Evolutionary conservation across 139 green algal genomes (phyloP).

Genomic region (Ostreobium quekettii): DNA sequence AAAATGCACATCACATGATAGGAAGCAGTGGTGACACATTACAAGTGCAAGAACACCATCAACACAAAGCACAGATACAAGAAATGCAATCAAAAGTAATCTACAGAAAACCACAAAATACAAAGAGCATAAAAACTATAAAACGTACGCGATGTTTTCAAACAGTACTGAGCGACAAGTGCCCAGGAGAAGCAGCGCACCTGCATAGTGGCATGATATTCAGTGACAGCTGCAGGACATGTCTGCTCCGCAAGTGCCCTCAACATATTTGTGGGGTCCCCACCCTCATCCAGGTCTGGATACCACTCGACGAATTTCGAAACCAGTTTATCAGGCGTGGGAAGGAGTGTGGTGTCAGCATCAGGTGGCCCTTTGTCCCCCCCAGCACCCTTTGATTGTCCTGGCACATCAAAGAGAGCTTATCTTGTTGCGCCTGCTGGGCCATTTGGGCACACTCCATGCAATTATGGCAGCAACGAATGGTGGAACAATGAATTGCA

Average conservation of each 20-base stretch:
- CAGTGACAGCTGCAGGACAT: background rate
- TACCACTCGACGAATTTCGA: background rate
- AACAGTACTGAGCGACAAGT: background rate
- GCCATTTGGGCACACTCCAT: too few species aligned
- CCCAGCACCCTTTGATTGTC: too few species aligned
- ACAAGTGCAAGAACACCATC: too few species aligned
- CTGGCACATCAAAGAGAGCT: too few species aligned
- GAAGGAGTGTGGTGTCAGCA: too few species aligned
- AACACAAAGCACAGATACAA: too few species aligned
- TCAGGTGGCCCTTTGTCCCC: background rate
- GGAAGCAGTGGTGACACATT: too few species aligned
- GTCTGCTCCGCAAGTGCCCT: background rate
- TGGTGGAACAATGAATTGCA: too few species aligned
- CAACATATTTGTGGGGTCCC: background rate
- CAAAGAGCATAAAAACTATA: background rate
- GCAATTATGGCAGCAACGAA: too few species aligned
- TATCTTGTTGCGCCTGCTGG: too few species aligned
- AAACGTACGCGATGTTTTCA: background rate
- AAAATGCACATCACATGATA: too few species aligned
- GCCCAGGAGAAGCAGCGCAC: background rate
- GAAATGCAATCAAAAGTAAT: too few species aligned
- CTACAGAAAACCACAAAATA: background rate
- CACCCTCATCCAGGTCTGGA: background rate
- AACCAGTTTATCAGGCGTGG: background rate
- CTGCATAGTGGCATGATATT: slow-evolving; percentile 8